Evolutionary conservation across 2,329 filamentous ascomycete genomes (phyloP).

Genomic region (Botryotinia globosa): DNA sequence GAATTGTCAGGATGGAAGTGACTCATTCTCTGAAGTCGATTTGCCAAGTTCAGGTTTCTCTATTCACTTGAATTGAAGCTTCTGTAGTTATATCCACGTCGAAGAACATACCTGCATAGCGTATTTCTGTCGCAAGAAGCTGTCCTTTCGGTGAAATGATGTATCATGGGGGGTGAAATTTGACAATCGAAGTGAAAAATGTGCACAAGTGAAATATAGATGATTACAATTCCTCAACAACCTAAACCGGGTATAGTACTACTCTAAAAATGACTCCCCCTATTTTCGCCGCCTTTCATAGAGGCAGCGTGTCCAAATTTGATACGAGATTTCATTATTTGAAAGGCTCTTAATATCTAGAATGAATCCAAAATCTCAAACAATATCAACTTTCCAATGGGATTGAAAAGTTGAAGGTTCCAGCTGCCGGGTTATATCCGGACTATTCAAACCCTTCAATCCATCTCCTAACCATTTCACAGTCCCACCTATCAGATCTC

Average conservation of each 20-base stretch:
- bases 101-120: neutral
- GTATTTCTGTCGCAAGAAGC: neutral
- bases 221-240: neutral
- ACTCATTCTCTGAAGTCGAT: neutral
- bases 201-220: neutral
- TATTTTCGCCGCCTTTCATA: neutral
- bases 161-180: neutral
- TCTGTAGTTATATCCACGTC: neutral
- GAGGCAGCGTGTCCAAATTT: neutral
- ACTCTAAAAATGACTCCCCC: neutral
- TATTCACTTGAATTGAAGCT: neutral
- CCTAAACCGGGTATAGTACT: neutral
- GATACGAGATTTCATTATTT: neutral
- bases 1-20: neutral
- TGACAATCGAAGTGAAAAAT: neutral
- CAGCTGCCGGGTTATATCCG: neutral
- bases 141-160: neutral
- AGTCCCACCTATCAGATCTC: constrained; percentile 28
- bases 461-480: constrained; percentile 28
- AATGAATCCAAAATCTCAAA: neutral
- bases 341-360: neutral
- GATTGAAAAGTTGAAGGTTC: neutral
- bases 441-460: constrained; percentile 10
- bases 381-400: neutral
- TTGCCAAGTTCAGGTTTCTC: neutral